A percentile compares a stretch with the other conserved stretches of the same genome.
These are phyloP conservation scores for Chloranthus sessilifolius DNA, from an alignment of 164 flowering plant species.

Conservation along the genomic window DNA sequence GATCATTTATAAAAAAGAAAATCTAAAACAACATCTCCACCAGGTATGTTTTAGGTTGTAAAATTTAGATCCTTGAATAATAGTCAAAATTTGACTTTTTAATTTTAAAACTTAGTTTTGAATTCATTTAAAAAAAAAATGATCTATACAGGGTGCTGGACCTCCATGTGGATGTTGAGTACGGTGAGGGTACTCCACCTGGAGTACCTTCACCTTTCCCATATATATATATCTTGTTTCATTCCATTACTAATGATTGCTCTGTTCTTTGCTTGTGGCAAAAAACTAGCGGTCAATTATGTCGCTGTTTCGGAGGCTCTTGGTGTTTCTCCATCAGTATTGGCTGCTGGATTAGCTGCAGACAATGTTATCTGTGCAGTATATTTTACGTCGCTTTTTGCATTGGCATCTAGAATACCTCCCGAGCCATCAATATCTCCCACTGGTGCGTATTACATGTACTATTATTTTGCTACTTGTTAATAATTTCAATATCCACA, in stretches of 20 bases:
- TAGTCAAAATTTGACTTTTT: too few relatives aligned
- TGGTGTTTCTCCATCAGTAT: slow-evolving; percentile 65
- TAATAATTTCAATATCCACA: not conserved
- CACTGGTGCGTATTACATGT: slow-evolving; percentile 31
- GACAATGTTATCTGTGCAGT: slow-evolving; percentile 87
- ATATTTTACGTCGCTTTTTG: slow-evolving; percentile 67
- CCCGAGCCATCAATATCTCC: slow-evolving; percentile 46
- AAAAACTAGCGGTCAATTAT: slow-evolving; percentile 66
- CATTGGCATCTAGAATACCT: slow-evolving; percentile 68
- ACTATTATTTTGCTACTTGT: not conserved
- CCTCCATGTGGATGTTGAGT: too few relatives aligned
- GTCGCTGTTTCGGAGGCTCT: slow-evolving; percentile 83
- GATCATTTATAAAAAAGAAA: too few relatives aligned
- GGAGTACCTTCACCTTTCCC: too few relatives aligned
- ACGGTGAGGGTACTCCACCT: too few relatives aligned
- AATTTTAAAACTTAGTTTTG: too few relatives aligned
- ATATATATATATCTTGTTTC: not conserved
- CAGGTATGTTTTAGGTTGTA: too few relatives aligned
- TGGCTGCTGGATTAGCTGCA: slow-evolving; percentile 89
- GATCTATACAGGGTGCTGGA: too few relatives aligned
- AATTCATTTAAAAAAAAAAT: too few relatives aligned
- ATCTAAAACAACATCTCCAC: too few relatives aligned
- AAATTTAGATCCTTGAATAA: too few relatives aligned
- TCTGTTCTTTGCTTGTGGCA: slow-evolving; percentile 17
- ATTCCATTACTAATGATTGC: slow-evolving; percentile 5